phyloP scores from a whole-genome alignment of 1,284 basidiomycete genomes.

The Vanrija sp. region DNA sequence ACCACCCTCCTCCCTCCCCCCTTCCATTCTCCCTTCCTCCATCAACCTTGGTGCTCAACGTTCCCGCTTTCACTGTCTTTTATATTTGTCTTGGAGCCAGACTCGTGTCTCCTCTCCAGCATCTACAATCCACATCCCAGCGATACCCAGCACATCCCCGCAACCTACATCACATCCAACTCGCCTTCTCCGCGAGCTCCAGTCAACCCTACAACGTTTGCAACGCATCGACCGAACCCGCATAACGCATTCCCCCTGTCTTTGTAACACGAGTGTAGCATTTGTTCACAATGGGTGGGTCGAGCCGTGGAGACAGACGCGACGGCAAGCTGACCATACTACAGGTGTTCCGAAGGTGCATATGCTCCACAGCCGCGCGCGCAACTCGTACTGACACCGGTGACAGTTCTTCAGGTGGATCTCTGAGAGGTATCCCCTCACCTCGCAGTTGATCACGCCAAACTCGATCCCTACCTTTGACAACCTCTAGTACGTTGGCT shows the following conservation, averaged over 20 bases:
- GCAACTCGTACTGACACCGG: neutral
- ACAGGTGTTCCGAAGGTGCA: constrained; percentile 39
- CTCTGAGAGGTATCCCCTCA: constrained; percentile 92
- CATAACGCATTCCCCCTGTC: too few relatives aligned
- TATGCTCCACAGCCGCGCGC: neutral
- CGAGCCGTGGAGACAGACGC: neutral
- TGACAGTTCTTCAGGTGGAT: constrained; percentile 57
- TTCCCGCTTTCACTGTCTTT: too few relatives aligned
- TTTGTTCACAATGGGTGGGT: constrained; percentile 28
- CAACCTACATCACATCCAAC: neutral
- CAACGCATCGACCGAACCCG: too few relatives aligned
- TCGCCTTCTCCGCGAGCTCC: neutral
- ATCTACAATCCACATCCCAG: neutral
- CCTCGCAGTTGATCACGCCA: constrained; percentile 95
- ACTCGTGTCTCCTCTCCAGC: neutral
- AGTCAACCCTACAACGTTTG: too few relatives aligned
- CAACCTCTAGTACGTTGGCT: constrained; percentile 47
- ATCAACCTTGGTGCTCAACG: too few relatives aligned
- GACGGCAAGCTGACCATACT: neutral
- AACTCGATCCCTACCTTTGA: constrained; percentile 59
- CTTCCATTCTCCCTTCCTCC: too few relatives aligned
- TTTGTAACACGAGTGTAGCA: constrained; percentile 5
- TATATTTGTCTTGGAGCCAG: neutral
- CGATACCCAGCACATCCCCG: too few relatives aligned
- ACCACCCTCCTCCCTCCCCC: too few relatives aligned